Base-by-base conservation (phyloP, 768 basidiomycete species). In the Podaxis pistillaris region DNA sequence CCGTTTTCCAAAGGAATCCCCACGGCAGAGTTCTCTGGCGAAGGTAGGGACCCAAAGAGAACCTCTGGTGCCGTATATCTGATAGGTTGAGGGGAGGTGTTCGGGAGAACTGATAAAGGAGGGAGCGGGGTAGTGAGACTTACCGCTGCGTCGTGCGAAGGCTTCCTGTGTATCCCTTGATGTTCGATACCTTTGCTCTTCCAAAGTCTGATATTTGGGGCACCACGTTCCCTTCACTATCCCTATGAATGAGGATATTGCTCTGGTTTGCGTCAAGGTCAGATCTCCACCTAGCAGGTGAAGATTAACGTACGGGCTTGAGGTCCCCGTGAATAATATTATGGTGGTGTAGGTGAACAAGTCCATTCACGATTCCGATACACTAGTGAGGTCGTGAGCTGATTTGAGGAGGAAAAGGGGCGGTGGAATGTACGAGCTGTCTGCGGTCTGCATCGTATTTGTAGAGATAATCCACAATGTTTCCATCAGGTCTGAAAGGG, bases 301-400 rank as follows among this genome's bases (percentile, higher is more conserved):
- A 44, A 17, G 12, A 9, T 9, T 5, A 37, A 37, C 56, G 13
- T 38, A 63, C 62, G 12, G 62, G 62, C 2, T 33, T 63, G 8
- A 63, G 49, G 13, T 63, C 62, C 4, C 62, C 62, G 12, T 63
- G 62, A 2, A 63, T 28, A 26, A 63, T 50, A 26, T 49, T 49
- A 4, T 51, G 30, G 11, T 8, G n/a, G 36, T 63, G 62, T 11
- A 63, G 55, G 38, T 63, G 56, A 17, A 46, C 55, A 17, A 63
- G 9, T 6, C 62, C 62, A 22, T 36, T 38, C 8, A 19, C 44
- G 15, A 57, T 49, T 28, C 62, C 62, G 19, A 38, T 19, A n/a
- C 15, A 22, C 62, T 63, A 19, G 3, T 9, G 19, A 40, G 4
- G 15, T 3, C 11, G 15, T 51, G 4, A 22, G 33, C 13, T 17